A percentile compares a stretch with the other conserved stretches of the same genome.
phyloP scores from a whole-genome alignment of 2,329 filamentous ascomycete genomes.

The Phialocephala sp. region DNA sequence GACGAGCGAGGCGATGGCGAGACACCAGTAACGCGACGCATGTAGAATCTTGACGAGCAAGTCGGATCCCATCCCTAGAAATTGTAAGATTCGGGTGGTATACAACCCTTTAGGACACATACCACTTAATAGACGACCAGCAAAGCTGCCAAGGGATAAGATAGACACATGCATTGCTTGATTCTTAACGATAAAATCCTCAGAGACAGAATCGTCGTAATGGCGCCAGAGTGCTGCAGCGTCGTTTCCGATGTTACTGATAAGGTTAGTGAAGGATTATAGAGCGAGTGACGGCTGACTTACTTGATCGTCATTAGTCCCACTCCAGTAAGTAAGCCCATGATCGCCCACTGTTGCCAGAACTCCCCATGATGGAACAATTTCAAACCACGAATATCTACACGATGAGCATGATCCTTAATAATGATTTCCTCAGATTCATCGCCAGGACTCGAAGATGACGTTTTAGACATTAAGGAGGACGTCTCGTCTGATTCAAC shows the following conservation, averaged over 20 bases:
- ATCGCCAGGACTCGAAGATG: constrained; percentile 55
- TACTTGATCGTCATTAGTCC: constrained; percentile 99
- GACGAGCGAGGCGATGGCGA: constrained; percentile 76
- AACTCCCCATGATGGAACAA: constrained; percentile 79
- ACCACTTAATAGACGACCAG: constrained; percentile 80
- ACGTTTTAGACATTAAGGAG: constrained; percentile 75
- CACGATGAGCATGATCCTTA: constrained; percentile 75
- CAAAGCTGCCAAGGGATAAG: constrained; percentile 86
- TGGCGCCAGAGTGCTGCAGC: constrained; percentile 86
- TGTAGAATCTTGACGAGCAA: constrained; percentile 81
- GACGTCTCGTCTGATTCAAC: constrained; percentile 73
- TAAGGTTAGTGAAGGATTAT: constrained; percentile 10
- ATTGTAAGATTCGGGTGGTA: constrained; percentile 27
- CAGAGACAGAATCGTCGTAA: constrained; percentile 74
- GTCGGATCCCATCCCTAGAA: constrained; percentile 82
- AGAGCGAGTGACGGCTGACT: constrained; percentile 44
- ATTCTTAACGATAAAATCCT: constrained; percentile 76
- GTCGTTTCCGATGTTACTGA: constrained; percentile 91
- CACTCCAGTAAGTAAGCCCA: constrained; percentile 90
- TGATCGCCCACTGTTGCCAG: constrained; percentile 87
- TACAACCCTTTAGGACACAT: constrained; percentile 42
- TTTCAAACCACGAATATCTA: constrained; percentile 88
- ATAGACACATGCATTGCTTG: constrained; percentile 95
- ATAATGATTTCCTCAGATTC: constrained; percentile 56
- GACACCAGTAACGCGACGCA: constrained; percentile 88